A percentile compares a stretch with the other conserved stretches of the same genome.
These are phyloP conservation scores for Drosera spatulata DNA, from an alignment of 179 eudicot genomes.

Conservation along the genomic window DNA sequence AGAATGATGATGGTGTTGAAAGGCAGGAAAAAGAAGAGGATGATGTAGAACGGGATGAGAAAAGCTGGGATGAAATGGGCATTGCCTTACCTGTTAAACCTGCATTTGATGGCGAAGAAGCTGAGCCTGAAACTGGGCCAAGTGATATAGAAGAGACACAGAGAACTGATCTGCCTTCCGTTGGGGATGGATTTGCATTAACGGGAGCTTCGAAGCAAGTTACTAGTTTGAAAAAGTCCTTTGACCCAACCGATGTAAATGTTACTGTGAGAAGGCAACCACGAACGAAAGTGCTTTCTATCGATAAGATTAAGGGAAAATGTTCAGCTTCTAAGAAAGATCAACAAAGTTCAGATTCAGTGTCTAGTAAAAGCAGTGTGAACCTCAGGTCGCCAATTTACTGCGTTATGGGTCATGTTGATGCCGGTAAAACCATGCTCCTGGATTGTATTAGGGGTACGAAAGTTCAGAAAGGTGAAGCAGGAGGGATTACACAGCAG, in stretches of 20 bases:
- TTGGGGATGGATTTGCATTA: slow-evolving; percentile 11
- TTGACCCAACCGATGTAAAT: slow-evolving; percentile 15
- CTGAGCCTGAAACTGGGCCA: slow-evolving; percentile 43
- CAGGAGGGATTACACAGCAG: slow-evolving; percentile 97
- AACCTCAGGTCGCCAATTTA: slow-evolving; percentile 86
- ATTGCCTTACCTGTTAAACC: slow-evolving; percentile 53
- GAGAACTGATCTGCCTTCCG: slow-evolving; percentile 15
- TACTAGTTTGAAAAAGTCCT: slow-evolving; percentile 16
- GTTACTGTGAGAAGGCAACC: slow-evolving; percentile 19
- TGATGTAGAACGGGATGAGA: slow-evolving; percentile 85
- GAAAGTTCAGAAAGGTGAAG: slow-evolving; percentile 96
- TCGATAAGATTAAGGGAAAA: slow-evolving; percentile 26
- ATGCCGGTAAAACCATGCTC: slow-evolving; percentile 91
- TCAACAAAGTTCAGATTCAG: slow-evolving; percentile 13
- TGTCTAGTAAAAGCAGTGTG: slow-evolving; percentile 21
- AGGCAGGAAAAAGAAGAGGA: slow-evolving; percentile 47
- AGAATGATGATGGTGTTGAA: slow-evolving; percentile 35
- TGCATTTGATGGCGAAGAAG: slow-evolving; percentile 85
- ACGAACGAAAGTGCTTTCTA: slow-evolving; percentile 17
- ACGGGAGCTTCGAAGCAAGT: slow-evolving; percentile 8
- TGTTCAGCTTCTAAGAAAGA: slow-evolving; percentile 19
- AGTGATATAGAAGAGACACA: slow-evolving; percentile 28
- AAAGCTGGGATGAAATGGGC: slow-evolving; percentile 85
- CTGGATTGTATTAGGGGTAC: slow-evolving; percentile 92
- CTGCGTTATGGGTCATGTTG: slow-evolving; percentile 98